A percentile compares a stretch with the other conserved stretches of the same genome.
These are phyloP conservation scores for Ganoderma resinaceum DNA, from an alignment of 1,284 basidiomycete species.

Conservation along the genomic window DNA sequence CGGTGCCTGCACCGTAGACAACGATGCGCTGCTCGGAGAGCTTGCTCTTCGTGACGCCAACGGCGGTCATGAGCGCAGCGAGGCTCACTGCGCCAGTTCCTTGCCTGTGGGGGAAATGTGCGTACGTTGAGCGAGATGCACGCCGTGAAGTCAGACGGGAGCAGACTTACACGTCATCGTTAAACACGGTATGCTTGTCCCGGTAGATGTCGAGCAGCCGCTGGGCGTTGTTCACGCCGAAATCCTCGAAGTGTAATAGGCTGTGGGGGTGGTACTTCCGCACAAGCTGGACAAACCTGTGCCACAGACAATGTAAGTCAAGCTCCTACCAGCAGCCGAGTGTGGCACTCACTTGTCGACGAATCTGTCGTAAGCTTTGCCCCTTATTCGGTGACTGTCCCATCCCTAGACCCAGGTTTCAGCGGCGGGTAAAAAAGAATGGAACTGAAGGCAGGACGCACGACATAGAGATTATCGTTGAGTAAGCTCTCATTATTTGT, in stretches of 20 bases:
- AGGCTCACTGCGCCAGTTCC: constrained; percentile 87
- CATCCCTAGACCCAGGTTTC: constrained; percentile 57
- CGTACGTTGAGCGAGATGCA: neutral
- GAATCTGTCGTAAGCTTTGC: constrained; percentile 72
- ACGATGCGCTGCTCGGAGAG: constrained; percentile 80
- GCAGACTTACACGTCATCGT: constrained; percentile 72
- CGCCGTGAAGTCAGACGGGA: too few relatives aligned
- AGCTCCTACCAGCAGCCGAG: neutral
- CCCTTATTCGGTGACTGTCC: constrained; percentile 64
- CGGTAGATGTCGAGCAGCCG: constrained; percentile 74
- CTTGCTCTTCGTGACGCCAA: constrained; percentile 73
- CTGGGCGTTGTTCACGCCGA: constrained; percentile 77
- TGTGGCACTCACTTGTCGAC: constrained; percentile 60
- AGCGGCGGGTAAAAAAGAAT: neutral
- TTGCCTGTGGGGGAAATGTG: constrained; percentile 55
- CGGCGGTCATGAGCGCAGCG: constrained; percentile 73
- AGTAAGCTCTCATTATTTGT: constrained; percentile 75
- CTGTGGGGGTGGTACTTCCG: constrained; percentile 51
- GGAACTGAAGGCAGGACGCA: constrained; percentile 35
- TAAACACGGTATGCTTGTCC: constrained; percentile 74
- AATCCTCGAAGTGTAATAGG: constrained; percentile 81
- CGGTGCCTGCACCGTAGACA: constrained; percentile 83
- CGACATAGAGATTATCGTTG: constrained; percentile 76
- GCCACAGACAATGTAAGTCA: neutral
- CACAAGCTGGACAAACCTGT: constrained; percentile 52